Evolutionary conservation across 2,329 filamentous ascomycete genomes (phyloP), one percentile per base, ranked within the genome.

Genomic region (Raffaelea arxii): DNA sequence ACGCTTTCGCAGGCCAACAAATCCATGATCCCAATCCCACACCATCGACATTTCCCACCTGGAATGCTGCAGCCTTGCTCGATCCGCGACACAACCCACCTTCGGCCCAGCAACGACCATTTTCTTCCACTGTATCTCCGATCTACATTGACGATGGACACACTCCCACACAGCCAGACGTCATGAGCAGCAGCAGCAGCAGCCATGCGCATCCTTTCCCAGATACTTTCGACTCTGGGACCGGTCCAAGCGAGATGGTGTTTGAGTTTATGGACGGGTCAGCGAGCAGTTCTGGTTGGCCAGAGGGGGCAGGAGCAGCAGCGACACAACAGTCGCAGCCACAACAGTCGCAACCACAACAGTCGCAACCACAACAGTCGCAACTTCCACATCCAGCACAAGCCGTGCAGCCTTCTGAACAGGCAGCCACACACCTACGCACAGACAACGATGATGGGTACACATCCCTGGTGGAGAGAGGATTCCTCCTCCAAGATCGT

Each of bases 401-500:
- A n/a, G n/a, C n/a, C 4, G 10, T 22, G 7, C 16, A 18, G 30
- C 25, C 14, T 3, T 6, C 30, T 10, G 14, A 3, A 1, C 23
- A 38, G 9, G 24, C 6, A 10, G 14, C 9, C 37, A 12, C 32
- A 23, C 19, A 38, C 24, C 35, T 46, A 42, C 25, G 27, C 25
- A 6, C 19, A 35, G 19, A 36, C 47, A 11, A 49, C 42, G 25
- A 51, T 77, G 23, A 72, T 78, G 54, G 71, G n/a, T n/a, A n/a
- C n/a, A n/a, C 74, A 10, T 65, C 66, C 46, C 78, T 89, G 66
- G 78, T 94, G 40, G 86, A 94, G 62, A 76, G 79, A 25, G 71
- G 89, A 59, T 86, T 90, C 60, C 81, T 83, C 53, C 77, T 94
- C 14, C 75, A 86, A 53, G 74, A 82, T 44, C 83, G 89, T 23